phyloP scores from a whole-genome alignment of 2,329 filamentous ascomycete species.

The Lithohypha guttulata region DNA sequence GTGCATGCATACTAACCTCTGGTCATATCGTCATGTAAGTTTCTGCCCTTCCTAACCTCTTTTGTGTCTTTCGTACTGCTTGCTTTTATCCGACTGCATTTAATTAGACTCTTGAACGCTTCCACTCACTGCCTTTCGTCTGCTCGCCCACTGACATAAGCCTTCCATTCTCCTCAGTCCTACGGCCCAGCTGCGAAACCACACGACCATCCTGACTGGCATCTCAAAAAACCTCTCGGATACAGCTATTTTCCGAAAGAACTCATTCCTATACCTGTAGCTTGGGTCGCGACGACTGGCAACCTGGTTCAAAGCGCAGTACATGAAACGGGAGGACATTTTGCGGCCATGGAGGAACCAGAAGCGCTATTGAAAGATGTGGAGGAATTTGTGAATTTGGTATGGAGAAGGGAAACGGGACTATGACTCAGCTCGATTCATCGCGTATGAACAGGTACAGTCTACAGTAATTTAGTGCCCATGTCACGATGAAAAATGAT shows the following conservation, averaged over 20 bases:
- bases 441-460: too few relatives aligned
- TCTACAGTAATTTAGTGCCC: too few relatives aligned
- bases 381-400: conserved; percentile 25
- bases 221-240: conserved; percentile 13
- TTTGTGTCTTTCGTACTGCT: conserved; percentile 2
- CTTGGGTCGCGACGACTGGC: conserved; percentile 16
- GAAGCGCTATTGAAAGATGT: conserved; percentile 35
- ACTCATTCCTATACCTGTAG: conserved; percentile 14
- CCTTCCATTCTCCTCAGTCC: too few relatives aligned
- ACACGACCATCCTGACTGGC: too few relatives aligned
- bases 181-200: too few relatives aligned
- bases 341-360: conserved; percentile 38
- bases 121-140: too few relatives aligned
- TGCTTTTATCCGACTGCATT: too few relatives aligned
- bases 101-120: too few relatives aligned
- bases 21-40: conserved; percentile 22
- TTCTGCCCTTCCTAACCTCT: too few relatives aligned
- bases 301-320: conserved; percentile 15
- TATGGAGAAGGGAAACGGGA: too few relatives aligned
- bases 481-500: too few relatives aligned
- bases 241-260: conserved; percentile 17
- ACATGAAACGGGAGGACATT: conserved; percentile 40
- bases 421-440: too few relatives aligned
- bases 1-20: conserved; percentile 27
- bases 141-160: conserved; percentile 1